Evolutionary conservation across 768 basidiomycete genomes (phyloP), one percentile per base, ranked within the genome.

Genomic region (Tubosaeta sp.): DNA sequence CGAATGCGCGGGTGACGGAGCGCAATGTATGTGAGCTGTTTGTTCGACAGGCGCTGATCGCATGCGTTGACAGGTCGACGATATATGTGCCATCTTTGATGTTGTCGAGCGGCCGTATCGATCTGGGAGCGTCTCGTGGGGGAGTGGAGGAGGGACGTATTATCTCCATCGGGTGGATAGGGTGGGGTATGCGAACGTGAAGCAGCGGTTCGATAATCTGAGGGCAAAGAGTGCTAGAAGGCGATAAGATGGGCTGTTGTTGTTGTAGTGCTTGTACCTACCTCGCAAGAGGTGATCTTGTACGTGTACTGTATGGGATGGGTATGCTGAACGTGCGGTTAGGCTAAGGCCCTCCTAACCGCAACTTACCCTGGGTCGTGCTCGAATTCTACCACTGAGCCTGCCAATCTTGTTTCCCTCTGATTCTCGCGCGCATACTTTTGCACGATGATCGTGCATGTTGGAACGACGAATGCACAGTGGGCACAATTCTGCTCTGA

Each of bases 121-220:
- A 49, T 80, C 83, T 3, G 89, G 87, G 18, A 80, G 82, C 49
- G 90, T 92, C 31, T 91, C 89, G 4, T 93, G 90, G 90, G 87
- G 82, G 12, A 81, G 80, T 51, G 76, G 73, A 32, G 80, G 81
- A 1, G 89, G 89, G 6, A 73, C 73, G 24, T 90, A 88, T 60
- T 90, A 84, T 60, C 60, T 90, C 53, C 89, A 91, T 57, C 80
- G 82, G 34, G 87, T 91, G 30, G 86, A 90, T 66, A 79, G 89
- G 36, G 73, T 73, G 53, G 83, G 84, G 16, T 89, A 90, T 59
- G 79, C 83, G 11, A 73, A 75, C 51, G 79, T 83, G 45, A 75
- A 73, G 48, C 71, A 77, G 59, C 69, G 74, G 51, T 83, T 84
- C 49, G 83, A 86, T 63, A 80, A 65, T 46, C 66, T 77, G 40